phyloP scores from a whole-genome alignment of 306 rosid species.

The Cicer arietinum region DNA sequence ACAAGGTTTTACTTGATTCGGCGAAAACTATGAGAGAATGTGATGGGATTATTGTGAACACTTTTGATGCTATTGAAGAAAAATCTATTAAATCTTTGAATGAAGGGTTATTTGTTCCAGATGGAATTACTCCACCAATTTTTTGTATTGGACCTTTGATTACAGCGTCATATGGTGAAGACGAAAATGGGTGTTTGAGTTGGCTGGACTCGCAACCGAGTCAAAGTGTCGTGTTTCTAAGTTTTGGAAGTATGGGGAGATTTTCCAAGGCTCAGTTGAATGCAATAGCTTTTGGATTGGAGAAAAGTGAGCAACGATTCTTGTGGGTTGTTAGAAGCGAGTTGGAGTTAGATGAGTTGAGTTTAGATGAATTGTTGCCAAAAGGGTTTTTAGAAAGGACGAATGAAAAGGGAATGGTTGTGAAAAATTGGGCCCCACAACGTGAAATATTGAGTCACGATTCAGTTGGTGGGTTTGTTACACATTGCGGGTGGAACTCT shows the following conservation, averaged over 20 bases:
- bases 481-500: constrained; percentile 71
- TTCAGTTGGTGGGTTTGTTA: constrained; percentile 65
- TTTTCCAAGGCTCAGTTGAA: constrained; percentile 50
- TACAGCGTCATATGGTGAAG: neutral
- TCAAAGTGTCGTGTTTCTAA: constrained; percentile 59
- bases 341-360: neutral
- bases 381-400: neutral
- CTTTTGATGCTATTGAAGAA: constrained; percentile 4
- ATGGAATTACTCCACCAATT: constrained; percentile 40
- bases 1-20: neutral
- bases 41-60: constrained; percentile 21
- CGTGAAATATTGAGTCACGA: constrained; percentile 47
- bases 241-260: constrained; percentile 68
- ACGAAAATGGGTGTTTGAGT: constrained; percentile 46
- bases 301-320: constrained; percentile 60
- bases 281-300: constrained; percentile 66
- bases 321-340: constrained; percentile 66
- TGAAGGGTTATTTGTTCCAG: constrained; percentile 35
- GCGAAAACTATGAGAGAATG: neutral
- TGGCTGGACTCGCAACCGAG: constrained; percentile 68
- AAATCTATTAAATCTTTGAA: constrained; percentile 15
- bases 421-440: constrained; percentile 71
- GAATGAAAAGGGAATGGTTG: constrained; percentile 37
- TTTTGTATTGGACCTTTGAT: constrained; percentile 57
- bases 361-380: neutral